Percentiles rank a stretch among this genome's conserved stretches.
Conservation (phyloP, 2,329 filamentous ascomycete species). For the Shiraia bambusicola region DNA sequence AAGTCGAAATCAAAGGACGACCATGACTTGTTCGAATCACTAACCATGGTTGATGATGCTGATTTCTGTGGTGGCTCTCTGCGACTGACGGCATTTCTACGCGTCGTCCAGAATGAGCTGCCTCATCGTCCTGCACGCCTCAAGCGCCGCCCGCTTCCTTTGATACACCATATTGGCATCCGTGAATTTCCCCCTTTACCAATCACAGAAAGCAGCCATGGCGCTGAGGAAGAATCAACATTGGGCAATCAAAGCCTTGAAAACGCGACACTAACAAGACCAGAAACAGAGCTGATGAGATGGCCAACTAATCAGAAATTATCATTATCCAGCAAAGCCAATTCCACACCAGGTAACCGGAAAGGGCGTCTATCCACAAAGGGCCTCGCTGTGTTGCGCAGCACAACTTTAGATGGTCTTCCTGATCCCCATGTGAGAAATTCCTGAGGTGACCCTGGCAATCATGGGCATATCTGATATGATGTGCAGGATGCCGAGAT, state of each 20-base stretch:
- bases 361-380: constrained; percentile 27
- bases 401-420: constrained; percentile 30
- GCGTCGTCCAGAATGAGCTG: constrained; percentile 21
- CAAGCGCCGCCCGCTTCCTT: constrained; percentile 7
- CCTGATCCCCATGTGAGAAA: constrained; percentile 29
- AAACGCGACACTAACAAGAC: not conserved
- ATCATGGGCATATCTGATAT: not conserved
- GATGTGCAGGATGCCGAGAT: constrained; percentile 13
- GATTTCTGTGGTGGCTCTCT: constrained; percentile 29
- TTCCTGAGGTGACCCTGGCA: not conserved
- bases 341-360: constrained; percentile 9
- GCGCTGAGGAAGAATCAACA: no score
- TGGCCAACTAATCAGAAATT: not conserved
- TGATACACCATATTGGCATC: not conserved
- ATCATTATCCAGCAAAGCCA: not conserved
- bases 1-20: no score
- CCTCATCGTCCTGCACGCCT: constrained; percentile 30
- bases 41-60: constrained; percentile 21
- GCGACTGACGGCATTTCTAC: constrained; percentile 28
- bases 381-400: constrained; percentile 31
- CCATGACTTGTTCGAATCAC: not conserved
- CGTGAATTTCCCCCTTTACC: not conserved
- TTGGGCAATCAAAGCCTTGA: no score
- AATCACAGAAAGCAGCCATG: no score
- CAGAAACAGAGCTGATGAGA: not conserved